Evolutionary conservation across 2,329 filamentous ascomycete genomes (phyloP).

Genomic region (Tolypocladium sp.): DNA sequence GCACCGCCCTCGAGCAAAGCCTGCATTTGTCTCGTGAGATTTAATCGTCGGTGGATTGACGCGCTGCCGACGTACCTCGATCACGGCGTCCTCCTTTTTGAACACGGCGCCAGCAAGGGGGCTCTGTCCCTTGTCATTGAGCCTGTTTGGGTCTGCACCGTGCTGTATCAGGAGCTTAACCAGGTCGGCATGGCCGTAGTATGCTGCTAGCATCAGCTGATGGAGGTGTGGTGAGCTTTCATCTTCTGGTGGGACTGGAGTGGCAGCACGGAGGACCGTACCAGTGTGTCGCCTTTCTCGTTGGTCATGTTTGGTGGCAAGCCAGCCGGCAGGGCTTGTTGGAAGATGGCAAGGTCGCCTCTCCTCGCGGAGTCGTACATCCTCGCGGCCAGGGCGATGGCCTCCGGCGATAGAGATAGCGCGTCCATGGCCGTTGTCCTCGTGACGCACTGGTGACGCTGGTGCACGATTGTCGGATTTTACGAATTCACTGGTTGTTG

Average conservation of each 20-base stretch:
- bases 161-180: conserved; percentile 51
- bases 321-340: conserved; percentile 54
- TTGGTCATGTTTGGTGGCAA: conserved; percentile 64
- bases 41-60: background rate
- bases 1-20: conserved; percentile 41
- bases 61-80: conserved; percentile 33
- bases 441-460: background rate
- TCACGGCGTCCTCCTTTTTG: conserved; percentile 57
- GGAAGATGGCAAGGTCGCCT: conserved; percentile 49
- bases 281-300: conserved; percentile 62
- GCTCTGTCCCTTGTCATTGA: conserved; percentile 62
- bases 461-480: background rate
- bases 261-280: conserved; percentile 18
- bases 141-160: conserved; percentile 56
- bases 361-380: conserved; percentile 59
- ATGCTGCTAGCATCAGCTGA: conserved; percentile 63
- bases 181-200: conserved; percentile 55
- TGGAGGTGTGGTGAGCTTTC: background rate
- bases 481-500: background rate
- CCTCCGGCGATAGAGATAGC: conserved; percentile 35
- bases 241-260: background rate
- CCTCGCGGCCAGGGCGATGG: conserved; percentile 54
- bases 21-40: conserved; percentile 14
- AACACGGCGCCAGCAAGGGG: conserved; percentile 65
- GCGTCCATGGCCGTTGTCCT: background rate